phyloP scores from a whole-genome alignment of 768 basidiomycete species.

The Suillus placidus region DNA sequence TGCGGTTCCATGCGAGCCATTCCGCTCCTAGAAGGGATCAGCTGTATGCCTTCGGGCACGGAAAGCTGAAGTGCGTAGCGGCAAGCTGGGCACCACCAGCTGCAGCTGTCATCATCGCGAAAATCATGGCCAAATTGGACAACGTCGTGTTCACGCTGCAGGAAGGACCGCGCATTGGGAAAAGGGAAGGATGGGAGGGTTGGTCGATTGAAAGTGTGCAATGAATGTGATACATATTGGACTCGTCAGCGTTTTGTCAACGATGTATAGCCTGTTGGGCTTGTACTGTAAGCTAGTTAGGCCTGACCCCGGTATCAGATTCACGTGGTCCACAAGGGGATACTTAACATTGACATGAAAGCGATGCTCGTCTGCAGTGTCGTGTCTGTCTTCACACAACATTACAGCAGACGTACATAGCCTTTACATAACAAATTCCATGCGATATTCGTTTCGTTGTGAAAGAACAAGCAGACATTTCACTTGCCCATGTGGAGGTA shows the following conservation, averaged over 20 bases:
- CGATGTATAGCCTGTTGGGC: neutral
- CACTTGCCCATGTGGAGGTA: neutral
- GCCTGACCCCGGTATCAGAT: neutral
- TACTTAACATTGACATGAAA: neutral
- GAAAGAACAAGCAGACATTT: neutral
- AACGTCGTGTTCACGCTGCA: constrained; percentile 25
- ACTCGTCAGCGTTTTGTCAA: neutral
- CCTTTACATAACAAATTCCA: neutral
- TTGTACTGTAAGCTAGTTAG: neutral
- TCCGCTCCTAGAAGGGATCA: constrained; percentile 26
- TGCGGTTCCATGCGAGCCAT: constrained; percentile 32
- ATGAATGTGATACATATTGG: neutral
- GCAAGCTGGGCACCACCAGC: constrained; percentile 54
- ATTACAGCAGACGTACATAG: neutral
- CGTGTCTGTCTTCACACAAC: neutral
- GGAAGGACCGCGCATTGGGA: constrained; percentile 36
- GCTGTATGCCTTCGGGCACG: constrained; percentile 48
- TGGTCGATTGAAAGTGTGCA: constrained; percentile 31
- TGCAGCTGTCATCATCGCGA: constrained; percentile 44
- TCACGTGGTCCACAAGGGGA: neutral
- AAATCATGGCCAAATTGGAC: constrained; percentile 36
- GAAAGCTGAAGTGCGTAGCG: constrained; percentile 46
- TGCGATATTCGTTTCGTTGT: neutral
- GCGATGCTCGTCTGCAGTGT: neutral
- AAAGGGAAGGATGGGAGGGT: constrained; percentile 46